Base-by-base conservation (phyloP, 2,329 filamentous ascomycete species). In the Conoideocrella luteorostrata region DNA sequence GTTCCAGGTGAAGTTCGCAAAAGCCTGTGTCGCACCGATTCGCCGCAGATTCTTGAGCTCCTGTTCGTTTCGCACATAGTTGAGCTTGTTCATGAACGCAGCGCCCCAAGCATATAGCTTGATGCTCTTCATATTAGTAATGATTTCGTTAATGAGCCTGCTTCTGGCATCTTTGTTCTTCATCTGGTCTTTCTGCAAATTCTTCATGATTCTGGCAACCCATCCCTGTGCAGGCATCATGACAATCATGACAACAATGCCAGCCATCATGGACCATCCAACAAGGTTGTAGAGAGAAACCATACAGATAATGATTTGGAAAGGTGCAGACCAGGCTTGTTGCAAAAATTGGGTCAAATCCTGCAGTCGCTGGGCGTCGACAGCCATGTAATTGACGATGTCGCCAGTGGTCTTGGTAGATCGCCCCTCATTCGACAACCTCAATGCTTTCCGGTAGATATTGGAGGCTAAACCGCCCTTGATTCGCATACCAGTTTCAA, bases 121-220 rank as follows among this genome's bases (percentile, higher is more conserved):
- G 71, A 98, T 93, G 61, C 89, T 95, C 72, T 98, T 98, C 87
- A 98, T 98, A 68, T 97, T 97, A 73, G 94, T 96, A 59, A 98
- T 74, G 52, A 98, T 98, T 65, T 98, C 93, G 6, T 91, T 94
- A 74, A 97, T 96, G 46, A 98, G 70, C 39, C 91, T 81, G 37
- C 90, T 95, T 59, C 93, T 81, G 30, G 89, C 78, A 58, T 98
- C 93, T 69, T 98, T 98, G 71, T 97, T 97, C 72, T 94, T 95
- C 93, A 98, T 98, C 69, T 98, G 93, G 51, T 82, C 75, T 66
- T 97, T 94, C 62, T 98, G 94, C 55, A 98, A 70, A 34, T 77
- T 88, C 70, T 95, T 96, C 86, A 96, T 96, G 55, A 95, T 75
- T 46, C 84, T 80, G 20, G 93, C 91, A 59, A 97, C 93, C 49